Percentiles rank a stretch among this genome's conserved stretches.
Evolutionary conservation across 1,139 yeast species (phyloP).

Genomic region (Geotrichum histeridarum): DNA sequence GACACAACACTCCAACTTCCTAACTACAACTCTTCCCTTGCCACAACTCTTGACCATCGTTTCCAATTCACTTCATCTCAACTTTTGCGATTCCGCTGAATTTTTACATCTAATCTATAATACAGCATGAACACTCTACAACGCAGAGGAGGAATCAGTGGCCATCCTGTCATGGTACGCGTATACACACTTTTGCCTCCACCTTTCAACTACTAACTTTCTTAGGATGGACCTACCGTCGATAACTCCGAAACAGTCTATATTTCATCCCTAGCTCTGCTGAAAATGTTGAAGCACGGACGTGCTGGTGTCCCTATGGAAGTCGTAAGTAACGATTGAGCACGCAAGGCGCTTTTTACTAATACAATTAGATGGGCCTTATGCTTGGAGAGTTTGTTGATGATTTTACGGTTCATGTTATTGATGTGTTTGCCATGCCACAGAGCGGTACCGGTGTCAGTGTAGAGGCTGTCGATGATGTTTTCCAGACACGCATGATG

Average conservation of each 20-base stretch:
- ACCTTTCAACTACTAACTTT: not conserved
- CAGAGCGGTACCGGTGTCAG: slow-evolving; percentile 94
- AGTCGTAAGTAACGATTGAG: slow-evolving; percentile 43
- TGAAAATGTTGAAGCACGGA: slow-evolving; percentile 96
- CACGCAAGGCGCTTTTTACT: slow-evolving; percentile 2
- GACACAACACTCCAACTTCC: not conserved
- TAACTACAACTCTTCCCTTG: not conserved
- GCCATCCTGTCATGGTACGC: slow-evolving; percentile 27
- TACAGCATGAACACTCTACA: slow-evolving; percentile 65
- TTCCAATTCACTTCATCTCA: not conserved
- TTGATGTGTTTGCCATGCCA: slow-evolving; percentile 98
- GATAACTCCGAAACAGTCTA: slow-evolving; percentile 96
- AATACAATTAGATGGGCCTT: slow-evolving; percentile 65
- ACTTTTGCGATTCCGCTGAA: not conserved
- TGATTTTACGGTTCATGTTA: slow-evolving; percentile 94
- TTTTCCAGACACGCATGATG: slow-evolving; percentile 98
- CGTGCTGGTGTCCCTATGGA: slow-evolving; percentile 99
- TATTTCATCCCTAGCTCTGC: slow-evolving; percentile 87
- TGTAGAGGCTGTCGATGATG: slow-evolving; percentile 98
- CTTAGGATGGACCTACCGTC: slow-evolving; percentile 69
- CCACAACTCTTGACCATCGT: slow-evolving; percentile 1
- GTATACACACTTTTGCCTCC: slow-evolving; percentile 2
- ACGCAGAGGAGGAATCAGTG: slow-evolving; percentile 41
- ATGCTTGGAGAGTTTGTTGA: slow-evolving; percentile 98
- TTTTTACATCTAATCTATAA: not conserved